phyloP scores from a whole-genome alignment of 257 asterid species.

The Striga asiatica region DNA sequence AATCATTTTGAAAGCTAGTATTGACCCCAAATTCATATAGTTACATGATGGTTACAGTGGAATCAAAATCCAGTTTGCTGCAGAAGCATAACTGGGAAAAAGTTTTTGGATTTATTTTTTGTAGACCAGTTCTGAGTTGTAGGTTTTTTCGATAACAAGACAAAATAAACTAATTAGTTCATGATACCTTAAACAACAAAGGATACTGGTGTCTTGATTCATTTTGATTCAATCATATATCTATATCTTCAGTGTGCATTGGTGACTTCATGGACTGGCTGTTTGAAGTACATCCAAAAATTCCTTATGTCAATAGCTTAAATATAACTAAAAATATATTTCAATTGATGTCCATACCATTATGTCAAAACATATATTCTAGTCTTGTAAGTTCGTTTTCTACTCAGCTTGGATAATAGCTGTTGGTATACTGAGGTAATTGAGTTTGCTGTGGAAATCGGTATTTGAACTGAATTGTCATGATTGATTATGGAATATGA shows the following conservation, averaged over 20 bases:
- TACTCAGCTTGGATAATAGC: conserved; percentile 1
- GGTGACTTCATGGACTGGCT: neutral
- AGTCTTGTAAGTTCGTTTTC: neutral
- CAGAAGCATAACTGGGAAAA: too few species aligned
- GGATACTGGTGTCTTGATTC: neutral
- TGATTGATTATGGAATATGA: neutral
- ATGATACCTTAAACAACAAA: neutral
- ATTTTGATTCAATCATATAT: neutral
- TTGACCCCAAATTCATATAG: neutral
- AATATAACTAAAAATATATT: conserved; percentile 1
- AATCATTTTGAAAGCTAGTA: neutral
- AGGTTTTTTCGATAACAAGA: neutral
- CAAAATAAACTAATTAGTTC: neutral
- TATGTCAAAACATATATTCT: neutral
- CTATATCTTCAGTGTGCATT: neutral
- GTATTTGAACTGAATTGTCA: neutral
- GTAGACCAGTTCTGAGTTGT: neutral
- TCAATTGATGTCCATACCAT: neutral
- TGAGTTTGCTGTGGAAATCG: neutral
- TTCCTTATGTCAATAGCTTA: neutral
- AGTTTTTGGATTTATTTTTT: neutral
- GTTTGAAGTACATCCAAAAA: neutral
- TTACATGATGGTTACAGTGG: neutral
- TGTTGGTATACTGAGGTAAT: neutral
- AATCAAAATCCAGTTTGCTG: neutral